A percentile compares a stretch with the other conserved stretches of the same genome.
These are phyloP conservation scores for Cryptococcus sp. DNA, from an alignment of 1,284 basidiomycete genomes.

Conservation along the genomic window DNA sequence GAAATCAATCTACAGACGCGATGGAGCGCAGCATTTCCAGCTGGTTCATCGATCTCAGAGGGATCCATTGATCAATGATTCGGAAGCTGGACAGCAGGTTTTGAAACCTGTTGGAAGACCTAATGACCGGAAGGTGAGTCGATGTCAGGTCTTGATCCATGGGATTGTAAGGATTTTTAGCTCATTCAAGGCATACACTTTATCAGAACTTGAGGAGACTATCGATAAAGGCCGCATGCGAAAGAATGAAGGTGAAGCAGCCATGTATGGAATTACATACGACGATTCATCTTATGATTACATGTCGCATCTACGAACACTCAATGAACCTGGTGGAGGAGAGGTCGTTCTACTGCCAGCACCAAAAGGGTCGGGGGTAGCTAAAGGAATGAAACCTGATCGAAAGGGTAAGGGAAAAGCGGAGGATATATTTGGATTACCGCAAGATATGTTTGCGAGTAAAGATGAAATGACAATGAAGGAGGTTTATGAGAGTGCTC, in stretches of 20 bases:
- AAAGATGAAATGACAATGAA: constrained; percentile 66
- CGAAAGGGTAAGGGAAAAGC: constrained; percentile 35
- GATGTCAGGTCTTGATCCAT: not conserved
- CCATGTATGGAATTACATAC: constrained; percentile 86
- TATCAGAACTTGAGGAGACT: constrained; percentile 55
- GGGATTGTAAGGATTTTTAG: not conserved
- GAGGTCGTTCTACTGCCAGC: constrained; percentile 63
- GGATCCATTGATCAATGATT: constrained; percentile 92
- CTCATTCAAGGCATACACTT: constrained; percentile 48
- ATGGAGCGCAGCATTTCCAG: constrained; percentile 87
- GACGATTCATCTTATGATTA: constrained; percentile 99
- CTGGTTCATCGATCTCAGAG: constrained; percentile 95
- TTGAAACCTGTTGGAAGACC: constrained; percentile 73
- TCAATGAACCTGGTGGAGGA: constrained; percentile 64
- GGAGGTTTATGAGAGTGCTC: constrained; percentile 61
- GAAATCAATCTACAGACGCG: constrained; percentile 78
- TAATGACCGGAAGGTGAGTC: constrained; percentile 56
- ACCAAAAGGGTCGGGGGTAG: constrained; percentile 52
- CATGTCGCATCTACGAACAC: constrained; percentile 87
- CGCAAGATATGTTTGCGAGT: constrained; percentile 68
- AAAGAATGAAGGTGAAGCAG: constrained; percentile 71
- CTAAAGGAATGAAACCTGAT: constrained; percentile 35
- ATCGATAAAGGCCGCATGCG: constrained; percentile 35
- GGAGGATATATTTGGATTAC: constrained; percentile 49
- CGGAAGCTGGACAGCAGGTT: constrained; percentile 82